Percentiles rank a stretch among this genome's conserved stretches.
Evolutionary conservation across 768 basidiomycete genomes (phyloP).

Genomic region (Tricholoma furcatifolium): DNA sequence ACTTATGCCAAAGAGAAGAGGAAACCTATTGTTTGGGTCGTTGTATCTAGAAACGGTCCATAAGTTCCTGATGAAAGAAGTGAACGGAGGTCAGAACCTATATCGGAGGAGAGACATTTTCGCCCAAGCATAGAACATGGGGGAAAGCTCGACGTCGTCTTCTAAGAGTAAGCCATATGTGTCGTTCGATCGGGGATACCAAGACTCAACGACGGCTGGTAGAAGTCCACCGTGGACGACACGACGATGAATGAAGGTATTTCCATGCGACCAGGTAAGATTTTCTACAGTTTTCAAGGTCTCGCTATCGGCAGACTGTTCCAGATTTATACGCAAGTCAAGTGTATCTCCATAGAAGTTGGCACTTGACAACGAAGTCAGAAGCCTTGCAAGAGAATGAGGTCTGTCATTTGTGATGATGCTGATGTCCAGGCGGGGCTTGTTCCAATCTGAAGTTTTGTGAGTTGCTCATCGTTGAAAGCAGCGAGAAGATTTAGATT

Average conservation of each 20-base stretch:
- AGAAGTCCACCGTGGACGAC: constrained; percentile 79
- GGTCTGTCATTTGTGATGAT: constrained; percentile 81
- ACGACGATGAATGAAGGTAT: constrained; percentile 63
- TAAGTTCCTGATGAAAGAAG: background rate
- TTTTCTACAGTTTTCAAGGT: constrained; percentile 53
- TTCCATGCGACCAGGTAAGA: constrained; percentile 61
- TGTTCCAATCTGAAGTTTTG: constrained; percentile 68
- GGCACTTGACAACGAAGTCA: constrained; percentile 56
- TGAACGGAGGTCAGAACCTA: constrained; percentile 39
- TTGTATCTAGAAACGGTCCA: constrained; percentile 54
- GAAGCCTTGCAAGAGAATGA: constrained; percentile 62
- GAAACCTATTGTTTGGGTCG: constrained; percentile 31
- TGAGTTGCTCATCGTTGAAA: constrained; percentile 7
- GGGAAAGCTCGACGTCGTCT: constrained; percentile 85
- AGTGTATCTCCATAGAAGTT: constrained; percentile 69
- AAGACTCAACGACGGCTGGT: constrained; percentile 83
- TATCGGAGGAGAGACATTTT: constrained; percentile 81
- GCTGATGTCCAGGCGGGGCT: constrained; percentile 63
- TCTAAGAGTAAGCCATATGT: constrained; percentile 80
- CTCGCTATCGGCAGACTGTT: constrained; percentile 65
- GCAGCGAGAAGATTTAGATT: constrained; percentile 10
- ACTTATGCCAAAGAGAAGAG: constrained; percentile 73
- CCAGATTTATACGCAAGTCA: constrained; percentile 68
- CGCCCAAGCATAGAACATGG: constrained; percentile 81
- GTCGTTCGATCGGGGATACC: constrained; percentile 76